A percentile compares a stretch with the other conserved stretches of the same genome.
These are phyloP conservation scores for Aureobasidium zeae DNA, from an alignment of 2,329 filamentous ascomycete species.

Conservation along the genomic window DNA sequence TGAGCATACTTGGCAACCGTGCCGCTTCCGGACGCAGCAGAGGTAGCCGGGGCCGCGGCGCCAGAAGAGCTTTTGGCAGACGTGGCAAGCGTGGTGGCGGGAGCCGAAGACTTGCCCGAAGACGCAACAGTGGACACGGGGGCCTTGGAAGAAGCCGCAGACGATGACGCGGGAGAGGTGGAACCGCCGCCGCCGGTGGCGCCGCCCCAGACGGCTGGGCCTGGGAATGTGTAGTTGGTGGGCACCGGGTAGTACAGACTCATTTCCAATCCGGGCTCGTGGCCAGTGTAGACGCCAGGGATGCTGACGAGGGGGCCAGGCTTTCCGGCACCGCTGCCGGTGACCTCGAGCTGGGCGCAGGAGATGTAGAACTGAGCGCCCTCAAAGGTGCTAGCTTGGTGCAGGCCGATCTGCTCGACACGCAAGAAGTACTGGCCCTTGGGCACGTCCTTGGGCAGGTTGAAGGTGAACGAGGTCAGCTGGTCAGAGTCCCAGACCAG, in stretches of 20 bases:
- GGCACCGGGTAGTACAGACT: constrained; percentile 22
- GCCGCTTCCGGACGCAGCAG: not conserved
- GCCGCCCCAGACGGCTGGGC: constrained; percentile 32
- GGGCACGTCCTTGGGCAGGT: constrained; percentile 43
- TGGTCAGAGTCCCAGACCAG: constrained; percentile 37
- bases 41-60: not conserved
- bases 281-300: constrained; percentile 18
- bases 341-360: constrained; percentile 24
- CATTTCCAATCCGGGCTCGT: constrained; percentile 19
- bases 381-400: constrained; percentile 40
- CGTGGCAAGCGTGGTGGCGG: constrained; percentile 16
- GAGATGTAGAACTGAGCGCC: constrained; percentile 36
- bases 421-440: constrained; percentile 48
- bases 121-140: constrained; percentile 18
- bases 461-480: constrained; percentile 27
- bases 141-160: constrained; percentile 15
- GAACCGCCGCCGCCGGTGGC: constrained; percentile 21
- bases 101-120: constrained; percentile 16
- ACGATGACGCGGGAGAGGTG: not conserved
- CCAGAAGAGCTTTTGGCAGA: not conserved
- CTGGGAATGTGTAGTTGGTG: constrained; percentile 34
- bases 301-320: constrained; percentile 14
- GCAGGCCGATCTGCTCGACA: constrained; percentile 46
- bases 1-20: constrained; percentile 22
- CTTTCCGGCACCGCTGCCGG: constrained; percentile 13